Evolutionary conservation across 495 filamentous ascomycete species (phyloP).

Genomic region (Aspergillus olivimuriae): DNA sequence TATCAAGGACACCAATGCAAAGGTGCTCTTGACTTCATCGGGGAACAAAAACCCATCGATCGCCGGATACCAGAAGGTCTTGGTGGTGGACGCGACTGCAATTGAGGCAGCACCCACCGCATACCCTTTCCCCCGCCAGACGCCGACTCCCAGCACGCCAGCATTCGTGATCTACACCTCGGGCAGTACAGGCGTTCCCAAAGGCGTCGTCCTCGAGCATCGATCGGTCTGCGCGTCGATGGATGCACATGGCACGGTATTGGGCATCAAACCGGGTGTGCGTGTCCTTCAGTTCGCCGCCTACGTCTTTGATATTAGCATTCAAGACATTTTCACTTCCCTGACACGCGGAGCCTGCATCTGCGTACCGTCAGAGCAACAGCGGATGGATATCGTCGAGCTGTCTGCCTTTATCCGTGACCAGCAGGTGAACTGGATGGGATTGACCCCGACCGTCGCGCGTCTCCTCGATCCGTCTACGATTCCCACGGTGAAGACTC

Average conservation of each 20-base stretch:
- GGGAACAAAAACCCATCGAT: background rate
- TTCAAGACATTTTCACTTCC: conserved; percentile 54
- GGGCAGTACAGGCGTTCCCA: conserved; percentile 28
- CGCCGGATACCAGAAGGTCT: too few species aligned
- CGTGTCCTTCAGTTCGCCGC: conserved; percentile 25
- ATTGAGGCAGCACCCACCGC: too few species aligned
- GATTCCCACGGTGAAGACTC: conserved; percentile 30
- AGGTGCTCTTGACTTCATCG: background rate
- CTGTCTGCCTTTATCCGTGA: too few species aligned
- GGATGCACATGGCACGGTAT: conserved; percentile 8
- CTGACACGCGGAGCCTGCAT: conserved; percentile 50
- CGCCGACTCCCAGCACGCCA: too few species aligned
- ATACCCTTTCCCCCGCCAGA: background rate
- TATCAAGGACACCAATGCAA: conserved; percentile 5
- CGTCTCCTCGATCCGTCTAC: conserved; percentile 36
- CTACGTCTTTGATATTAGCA: conserved; percentile 32
- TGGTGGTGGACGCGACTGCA: too few species aligned
- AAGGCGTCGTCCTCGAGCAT: conserved; percentile 30
- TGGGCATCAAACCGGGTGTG: conserved; percentile 14
- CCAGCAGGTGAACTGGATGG: conserved; percentile 13
- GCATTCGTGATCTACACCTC: conserved; percentile 16
- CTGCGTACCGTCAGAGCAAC: conserved; percentile 46
- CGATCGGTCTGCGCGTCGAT: conserved; percentile 23
- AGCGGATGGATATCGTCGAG: conserved; percentile 25
- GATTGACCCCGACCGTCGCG: conserved; percentile 47